phyloP scores from a whole-genome alignment of 176 grass and related monocot genomes.

The Aegilops sharonensis region DNA sequence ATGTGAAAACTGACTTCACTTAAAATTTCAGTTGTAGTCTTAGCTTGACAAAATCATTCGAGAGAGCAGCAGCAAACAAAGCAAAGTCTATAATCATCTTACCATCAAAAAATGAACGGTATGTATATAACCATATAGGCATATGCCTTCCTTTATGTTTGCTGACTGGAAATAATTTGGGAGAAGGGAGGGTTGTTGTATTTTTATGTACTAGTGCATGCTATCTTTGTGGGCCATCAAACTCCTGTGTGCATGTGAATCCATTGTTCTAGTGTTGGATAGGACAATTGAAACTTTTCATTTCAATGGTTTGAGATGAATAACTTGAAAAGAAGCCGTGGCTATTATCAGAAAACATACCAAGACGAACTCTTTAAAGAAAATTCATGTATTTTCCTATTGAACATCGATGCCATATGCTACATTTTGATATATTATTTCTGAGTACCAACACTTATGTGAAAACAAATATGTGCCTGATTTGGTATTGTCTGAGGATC shows the following conservation, averaged over 20 bases:
- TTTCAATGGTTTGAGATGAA: constrained; percentile 10
- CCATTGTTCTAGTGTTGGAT: constrained; percentile 2
- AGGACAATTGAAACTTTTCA: not conserved
- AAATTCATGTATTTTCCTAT: not conserved
- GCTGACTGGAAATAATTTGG: constrained; percentile 25
- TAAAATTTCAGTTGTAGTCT: constrained; percentile 78
- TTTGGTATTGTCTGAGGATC: constrained; percentile 3
- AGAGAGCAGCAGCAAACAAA: constrained; percentile 92
- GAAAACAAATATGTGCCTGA: not conserved
- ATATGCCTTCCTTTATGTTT: constrained; percentile 30
- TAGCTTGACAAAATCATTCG: constrained; percentile 93
- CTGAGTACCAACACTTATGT: not conserved
- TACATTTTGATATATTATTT: not conserved
- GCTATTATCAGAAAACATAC: constrained; percentile 4
- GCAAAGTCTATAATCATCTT: constrained; percentile 93
- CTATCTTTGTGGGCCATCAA: constrained; percentile 16
- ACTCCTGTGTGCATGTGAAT: not conserved
- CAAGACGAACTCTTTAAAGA: constrained; percentile 15
- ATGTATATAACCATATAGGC: constrained; percentile 14
- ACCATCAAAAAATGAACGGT: constrained; percentile 71
- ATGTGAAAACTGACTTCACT: constrained; percentile 5
- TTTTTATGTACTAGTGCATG: constrained; percentile 7
- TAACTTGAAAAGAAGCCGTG: not conserved
- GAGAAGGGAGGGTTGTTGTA: not conserved
- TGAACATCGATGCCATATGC: not conserved